Conservation (phyloP, 768 basidiomycete genomes). For the Ramaria rubella region DNA sequence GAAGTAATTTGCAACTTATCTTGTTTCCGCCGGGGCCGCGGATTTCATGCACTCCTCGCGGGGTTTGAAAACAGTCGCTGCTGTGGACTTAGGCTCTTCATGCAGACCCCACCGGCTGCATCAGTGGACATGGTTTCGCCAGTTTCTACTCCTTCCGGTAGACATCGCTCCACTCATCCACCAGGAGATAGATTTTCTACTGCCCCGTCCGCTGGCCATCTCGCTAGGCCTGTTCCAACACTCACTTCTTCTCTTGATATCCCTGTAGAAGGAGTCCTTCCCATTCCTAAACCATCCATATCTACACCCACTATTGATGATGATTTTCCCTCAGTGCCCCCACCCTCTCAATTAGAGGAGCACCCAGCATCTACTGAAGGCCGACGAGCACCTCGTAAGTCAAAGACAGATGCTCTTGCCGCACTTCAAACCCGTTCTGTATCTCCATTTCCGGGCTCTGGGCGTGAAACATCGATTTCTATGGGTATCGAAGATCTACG, state of each 20-base stretch:
- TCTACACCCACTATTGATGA: neutral
- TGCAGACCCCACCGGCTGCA: neutral
- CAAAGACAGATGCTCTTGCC: constrained; percentile 80
- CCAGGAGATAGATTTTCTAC: neutral
- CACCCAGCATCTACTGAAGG: neutral
- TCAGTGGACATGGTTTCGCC: neutral
- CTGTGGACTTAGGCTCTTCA: neutral
- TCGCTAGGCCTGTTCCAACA: constrained; percentile 31
- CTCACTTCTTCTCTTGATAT: constrained; percentile 68
- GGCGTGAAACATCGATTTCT: constrained; percentile 45
- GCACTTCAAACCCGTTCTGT: constrained; percentile 66
- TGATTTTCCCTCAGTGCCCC: neutral
- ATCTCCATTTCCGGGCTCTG: constrained; percentile 42
- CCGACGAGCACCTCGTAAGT: constrained; percentile 79
- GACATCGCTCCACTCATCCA: neutral
- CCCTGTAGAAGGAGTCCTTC: constrained; percentile 65
- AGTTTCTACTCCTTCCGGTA: neutral
- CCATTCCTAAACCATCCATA: constrained; percentile 41
- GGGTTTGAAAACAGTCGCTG: neutral
- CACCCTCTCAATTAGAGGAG: neutral
- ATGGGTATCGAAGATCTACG: constrained; percentile 34
- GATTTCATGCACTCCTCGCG: neutral
- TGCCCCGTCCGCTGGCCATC: neutral
- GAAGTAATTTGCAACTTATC: neutral
- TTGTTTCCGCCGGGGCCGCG: neutral